Evolutionary conservation across 2,329 filamentous ascomycete species (phyloP).

Genomic region (Botrytis elliptica): DNA sequence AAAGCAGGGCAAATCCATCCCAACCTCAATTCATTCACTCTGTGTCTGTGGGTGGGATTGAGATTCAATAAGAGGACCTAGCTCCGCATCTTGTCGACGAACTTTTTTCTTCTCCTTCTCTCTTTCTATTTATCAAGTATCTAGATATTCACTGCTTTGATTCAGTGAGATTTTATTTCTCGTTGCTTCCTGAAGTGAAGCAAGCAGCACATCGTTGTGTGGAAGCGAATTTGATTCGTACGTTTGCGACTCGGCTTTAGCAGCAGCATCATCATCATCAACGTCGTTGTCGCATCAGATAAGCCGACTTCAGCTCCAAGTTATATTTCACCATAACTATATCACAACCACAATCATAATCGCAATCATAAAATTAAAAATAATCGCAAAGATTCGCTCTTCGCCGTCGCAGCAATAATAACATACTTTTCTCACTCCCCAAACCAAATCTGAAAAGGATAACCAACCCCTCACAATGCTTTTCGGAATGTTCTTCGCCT

Average conservation of each 20-base stretch:
- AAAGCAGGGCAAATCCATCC: constrained; percentile 18
- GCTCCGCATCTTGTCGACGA: not conserved
- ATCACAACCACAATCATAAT: not conserved
- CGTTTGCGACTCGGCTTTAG: not conserved
- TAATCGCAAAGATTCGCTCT: not conserved
- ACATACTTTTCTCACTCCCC: not conserved
- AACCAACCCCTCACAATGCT: constrained; percentile 47
- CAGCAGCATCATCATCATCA: not conserved
- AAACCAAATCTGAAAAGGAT: not conserved
- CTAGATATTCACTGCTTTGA: not conserved
- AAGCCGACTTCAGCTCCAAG: constrained; percentile 13
- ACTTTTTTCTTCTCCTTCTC: not conserved
- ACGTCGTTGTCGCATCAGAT: constrained; percentile 16
- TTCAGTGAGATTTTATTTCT: not conserved
- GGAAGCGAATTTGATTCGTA: constrained; percentile 4
- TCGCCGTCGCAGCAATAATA: not conserved
- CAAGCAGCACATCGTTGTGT: not conserved
- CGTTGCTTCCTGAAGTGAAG: not conserved
- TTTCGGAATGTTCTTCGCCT: constrained; percentile 62
- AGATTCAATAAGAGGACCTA: not conserved
- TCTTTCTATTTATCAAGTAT: not conserved
- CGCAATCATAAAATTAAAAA: not conserved
- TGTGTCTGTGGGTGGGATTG: not conserved
- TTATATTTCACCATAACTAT: not conserved
- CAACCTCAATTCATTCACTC: not conserved